phyloP scores from a whole-genome alignment of 148 eudicot species.

The Amaranthus palmeri region DNA sequence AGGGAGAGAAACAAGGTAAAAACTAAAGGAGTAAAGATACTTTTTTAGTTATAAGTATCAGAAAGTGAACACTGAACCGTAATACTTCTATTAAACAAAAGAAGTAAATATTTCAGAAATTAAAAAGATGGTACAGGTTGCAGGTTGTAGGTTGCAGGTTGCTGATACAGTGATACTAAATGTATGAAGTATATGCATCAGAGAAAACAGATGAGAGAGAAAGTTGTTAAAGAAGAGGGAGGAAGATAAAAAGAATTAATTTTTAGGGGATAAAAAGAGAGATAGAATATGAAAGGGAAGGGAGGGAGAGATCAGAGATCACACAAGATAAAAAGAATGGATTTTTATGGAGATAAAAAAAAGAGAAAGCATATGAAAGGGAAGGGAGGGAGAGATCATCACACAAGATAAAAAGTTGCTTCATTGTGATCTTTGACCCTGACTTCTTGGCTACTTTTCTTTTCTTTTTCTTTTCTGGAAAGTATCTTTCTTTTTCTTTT shows the following conservation, averaged over 20 bases:
- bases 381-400: slow-evolving; percentile 6
- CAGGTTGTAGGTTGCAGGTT: background rate
- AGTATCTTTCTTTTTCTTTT: background rate
- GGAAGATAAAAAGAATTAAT: background rate
- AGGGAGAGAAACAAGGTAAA: too few relatives aligned
- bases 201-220: background rate
- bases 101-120: background rate
- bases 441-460: slow-evolving; percentile 27
- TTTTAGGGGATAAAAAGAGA: background rate
- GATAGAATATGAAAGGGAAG: background rate
- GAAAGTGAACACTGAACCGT: background rate
- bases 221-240: background rate
- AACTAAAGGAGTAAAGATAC: too few relatives aligned
- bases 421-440: slow-evolving; percentile 35
- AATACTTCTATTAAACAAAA: background rate
- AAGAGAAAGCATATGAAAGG: slow-evolving; percentile 20
- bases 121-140: too few relatives aligned
- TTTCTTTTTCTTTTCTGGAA: background rate
- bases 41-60: too few relatives aligned
- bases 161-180: background rate
- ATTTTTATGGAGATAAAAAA: too few relatives aligned
- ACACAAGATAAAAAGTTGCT: slow-evolving; percentile 10
- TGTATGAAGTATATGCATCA: background rate
- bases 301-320: background rate
- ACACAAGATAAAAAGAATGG: background rate